Percentiles rank a stretch among this genome's conserved stretches.
phyloP scores from a whole-genome alignment of 495 filamentous ascomycete genomes.

The Annulohypoxylon moriforme region DNA sequence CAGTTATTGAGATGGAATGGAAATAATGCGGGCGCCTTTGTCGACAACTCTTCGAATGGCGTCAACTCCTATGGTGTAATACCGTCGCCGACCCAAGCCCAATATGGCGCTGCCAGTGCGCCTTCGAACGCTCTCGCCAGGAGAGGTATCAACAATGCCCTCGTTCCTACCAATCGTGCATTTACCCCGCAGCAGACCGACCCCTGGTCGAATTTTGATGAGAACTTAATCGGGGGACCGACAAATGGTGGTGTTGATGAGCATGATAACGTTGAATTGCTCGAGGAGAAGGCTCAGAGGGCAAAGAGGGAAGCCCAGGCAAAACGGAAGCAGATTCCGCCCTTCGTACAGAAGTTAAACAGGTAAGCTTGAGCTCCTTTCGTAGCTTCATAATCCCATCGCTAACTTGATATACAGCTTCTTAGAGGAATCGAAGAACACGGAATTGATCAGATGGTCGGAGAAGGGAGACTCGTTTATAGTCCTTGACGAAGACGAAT shows the following conservation, averaged over 20 bases:
- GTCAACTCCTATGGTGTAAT: conserved; percentile 58
- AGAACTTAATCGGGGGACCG: conserved; percentile 50
- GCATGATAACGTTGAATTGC: conserved; percentile 77
- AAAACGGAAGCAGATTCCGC: conserved; percentile 93
- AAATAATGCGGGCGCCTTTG: conserved; percentile 47
- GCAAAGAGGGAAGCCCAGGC: conserved; percentile 86
- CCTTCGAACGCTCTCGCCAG: conserved; percentile 75
- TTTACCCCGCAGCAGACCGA: conserved; percentile 59
- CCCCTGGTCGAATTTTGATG: conserved; percentile 61
- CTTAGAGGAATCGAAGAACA: conserved; percentile 89
- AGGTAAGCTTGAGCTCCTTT: conserved; percentile 69
- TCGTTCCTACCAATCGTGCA: conserved; percentile 60
- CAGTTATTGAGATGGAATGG: conserved; percentile 57
- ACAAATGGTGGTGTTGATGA: conserved; percentile 58
- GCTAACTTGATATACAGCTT: conserved; percentile 69
- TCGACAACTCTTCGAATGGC: conserved; percentile 47
- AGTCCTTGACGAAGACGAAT: conserved; percentile 97
- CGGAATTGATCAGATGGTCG: conserved; percentile 96
- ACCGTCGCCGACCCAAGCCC: conserved; percentile 54
- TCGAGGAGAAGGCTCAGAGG: conserved; percentile 77
- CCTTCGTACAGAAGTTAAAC: conserved; percentile 98
- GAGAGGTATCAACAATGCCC: conserved; percentile 70
- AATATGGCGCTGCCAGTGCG: conserved; percentile 52
- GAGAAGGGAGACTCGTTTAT: conserved; percentile 96
- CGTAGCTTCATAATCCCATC: not conserved